Evolutionary conservation across 176 grass and related monocot species (phyloP).

Genomic region (Bolboschoenus planiculmis): DNA sequence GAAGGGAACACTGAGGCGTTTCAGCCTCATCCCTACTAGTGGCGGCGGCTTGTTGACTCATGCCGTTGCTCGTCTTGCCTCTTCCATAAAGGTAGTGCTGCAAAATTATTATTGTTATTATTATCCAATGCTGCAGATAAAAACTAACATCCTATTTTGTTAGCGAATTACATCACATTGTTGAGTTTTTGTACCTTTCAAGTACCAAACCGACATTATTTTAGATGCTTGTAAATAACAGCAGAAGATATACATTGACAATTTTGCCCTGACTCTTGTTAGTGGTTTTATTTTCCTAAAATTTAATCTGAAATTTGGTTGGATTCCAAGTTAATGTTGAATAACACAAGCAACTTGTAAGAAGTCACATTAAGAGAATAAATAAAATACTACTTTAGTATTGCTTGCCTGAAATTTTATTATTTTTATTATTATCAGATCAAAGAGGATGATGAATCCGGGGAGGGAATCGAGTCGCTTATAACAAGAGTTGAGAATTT

Average conservation of each 20-base stretch:
- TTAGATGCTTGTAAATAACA: neutral
- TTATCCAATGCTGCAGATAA: neutral
- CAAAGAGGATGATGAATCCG: slow-evolving; percentile 62
- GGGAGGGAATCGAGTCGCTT: slow-evolving; percentile 70
- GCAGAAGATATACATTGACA: neutral
- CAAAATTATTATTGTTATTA: neutral
- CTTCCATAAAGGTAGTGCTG: slow-evolving; percentile 63
- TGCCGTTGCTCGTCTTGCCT: slow-evolving; percentile 68
- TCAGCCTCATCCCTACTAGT: slow-evolving; percentile 78
- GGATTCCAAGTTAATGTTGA: neutral
- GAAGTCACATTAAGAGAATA: neutral
- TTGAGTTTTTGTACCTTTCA: neutral
- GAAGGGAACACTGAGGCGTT: slow-evolving; percentile 75
- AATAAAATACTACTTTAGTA: neutral
- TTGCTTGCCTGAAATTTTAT: slow-evolving; percentile 22
- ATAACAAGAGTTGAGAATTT: slow-evolving; percentile 67
- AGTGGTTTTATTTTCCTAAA: neutral
- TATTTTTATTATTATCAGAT: slow-evolving; percentile 53
- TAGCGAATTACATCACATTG: neutral
- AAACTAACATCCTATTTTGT: neutral
- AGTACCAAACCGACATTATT: neutral
- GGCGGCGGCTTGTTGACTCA: slow-evolving; percentile 84
- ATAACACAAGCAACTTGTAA: neutral
- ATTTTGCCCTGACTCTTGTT: neutral
- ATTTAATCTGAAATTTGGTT: neutral